These are phyloP conservation scores for Apiotrichum mycotoxinovorans DNA, from an alignment of 1,284 basidiomycete genomes.

Conservation along the genomic window DNA sequence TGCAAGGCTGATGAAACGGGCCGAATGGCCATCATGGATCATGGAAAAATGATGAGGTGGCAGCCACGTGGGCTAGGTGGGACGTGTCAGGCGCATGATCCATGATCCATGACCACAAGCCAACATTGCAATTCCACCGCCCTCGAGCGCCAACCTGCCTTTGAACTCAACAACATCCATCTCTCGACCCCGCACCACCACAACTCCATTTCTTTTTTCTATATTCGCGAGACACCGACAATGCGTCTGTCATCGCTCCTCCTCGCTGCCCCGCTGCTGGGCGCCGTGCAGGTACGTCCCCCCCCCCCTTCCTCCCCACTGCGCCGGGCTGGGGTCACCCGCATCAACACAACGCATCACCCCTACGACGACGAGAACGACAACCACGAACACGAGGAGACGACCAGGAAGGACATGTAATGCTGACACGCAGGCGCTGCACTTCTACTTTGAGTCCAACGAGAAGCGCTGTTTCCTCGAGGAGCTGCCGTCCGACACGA, in stretches of 20 bases:
- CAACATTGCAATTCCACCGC: neutral
- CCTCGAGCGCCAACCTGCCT: neutral
- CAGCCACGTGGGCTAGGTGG: neutral
- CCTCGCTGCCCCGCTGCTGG: slow-evolving; percentile 23
- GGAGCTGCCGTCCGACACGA: slow-evolving; percentile 93
- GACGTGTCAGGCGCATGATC: neutral
- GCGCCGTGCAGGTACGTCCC: slow-evolving; percentile 30
- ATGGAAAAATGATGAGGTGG: neutral
- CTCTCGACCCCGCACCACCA: slow-evolving; percentile 35
- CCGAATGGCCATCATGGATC: too few relatives aligned
- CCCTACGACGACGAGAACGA: neutral
- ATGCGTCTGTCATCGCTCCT: slow-evolving; percentile 26
- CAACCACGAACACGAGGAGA: too few relatives aligned
- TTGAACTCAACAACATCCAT: neutral
- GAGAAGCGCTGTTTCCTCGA: slow-evolving; percentile 94
- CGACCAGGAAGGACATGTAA: too few relatives aligned
- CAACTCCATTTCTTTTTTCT: too few relatives aligned
- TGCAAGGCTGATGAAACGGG: too few relatives aligned
- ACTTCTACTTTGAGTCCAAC: slow-evolving; percentile 89
- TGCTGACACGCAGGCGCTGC: slow-evolving; percentile 58
- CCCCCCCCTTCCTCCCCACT: too few relatives aligned
- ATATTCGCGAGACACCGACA: neutral
- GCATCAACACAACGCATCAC: too few relatives aligned
- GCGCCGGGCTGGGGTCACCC: too few relatives aligned
- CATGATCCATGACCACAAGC: neutral